Base-by-base conservation (phyloP, 768 basidiomycete species). In the Pulveroboletus sp. region DNA sequence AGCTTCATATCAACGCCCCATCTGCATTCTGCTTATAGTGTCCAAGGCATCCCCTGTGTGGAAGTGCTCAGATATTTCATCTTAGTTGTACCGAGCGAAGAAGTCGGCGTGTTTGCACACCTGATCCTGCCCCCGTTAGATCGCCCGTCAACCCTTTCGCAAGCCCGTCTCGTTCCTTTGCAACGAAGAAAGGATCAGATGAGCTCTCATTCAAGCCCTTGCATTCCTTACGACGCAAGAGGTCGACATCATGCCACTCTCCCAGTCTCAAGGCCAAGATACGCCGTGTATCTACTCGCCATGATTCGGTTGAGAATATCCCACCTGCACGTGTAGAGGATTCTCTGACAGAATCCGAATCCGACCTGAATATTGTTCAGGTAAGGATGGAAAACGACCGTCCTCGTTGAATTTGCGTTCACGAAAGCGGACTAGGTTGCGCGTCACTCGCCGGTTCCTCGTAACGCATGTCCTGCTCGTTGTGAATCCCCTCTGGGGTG, bases 291-390 rank as follows among this genome's bases (percentile, higher is more conserved):
- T 26, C 32, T 30, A 8, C 49, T 18, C 40, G 33, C 24, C 43
- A 43, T 2, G 37, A 45, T 39, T 54, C 55, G 14, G 42, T 52
- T 14, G 46, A 46, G 45, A 54, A 54, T 18, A 26, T 47, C 8
- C 31, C 46, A 1, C 49, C 50, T 11, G 46, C 6, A 2, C 39
- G 49, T 21, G 46, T 56, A 27, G 65, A 68, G 0, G 67, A 66
- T 24, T 68, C 67, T 21, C 21, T 21, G 17, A 68, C 69, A n/a
- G 67, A 67, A 50, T 38, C 65, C 7, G 65, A 67, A 41, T 67
- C 67, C 5, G 67, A 65, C n/a, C 35, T 30, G 15, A 49, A 56
- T 35, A 31, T 54, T 17, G n/a, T 50, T 47, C 54, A 39, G 36
- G 36, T 51, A 45, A 60, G 32, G 38, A 39, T 37, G 51, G 44